Conservation (phyloP, 192 early-diverging fungal genomes). For the Pilobolus umbonatus region DNA sequence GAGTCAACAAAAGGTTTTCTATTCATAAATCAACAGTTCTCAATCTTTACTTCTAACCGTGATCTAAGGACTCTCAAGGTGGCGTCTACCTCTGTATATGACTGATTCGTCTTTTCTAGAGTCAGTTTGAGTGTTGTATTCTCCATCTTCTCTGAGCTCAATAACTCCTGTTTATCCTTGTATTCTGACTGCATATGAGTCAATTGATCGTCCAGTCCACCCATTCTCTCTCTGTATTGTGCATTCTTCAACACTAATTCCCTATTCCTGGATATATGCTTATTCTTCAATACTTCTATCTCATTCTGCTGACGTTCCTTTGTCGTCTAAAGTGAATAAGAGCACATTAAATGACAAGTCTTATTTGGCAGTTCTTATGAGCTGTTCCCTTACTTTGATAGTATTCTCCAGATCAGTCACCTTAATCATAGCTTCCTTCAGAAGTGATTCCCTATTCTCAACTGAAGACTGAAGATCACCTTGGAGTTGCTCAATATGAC, state of each 20-base stretch:
- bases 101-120: not conserved
- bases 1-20: not conserved
- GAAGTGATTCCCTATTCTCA: not conserved
- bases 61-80: not conserved
- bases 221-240: not conserved
- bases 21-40: too few relatives aligned
- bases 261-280: not conserved
- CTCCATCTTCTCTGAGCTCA: not conserved
- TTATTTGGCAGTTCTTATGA: not conserved
- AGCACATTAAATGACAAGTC: not conserved
- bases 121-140: not conserved
- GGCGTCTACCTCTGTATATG: not conserved
- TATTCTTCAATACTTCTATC: not conserved
- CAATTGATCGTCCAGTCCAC: not conserved
- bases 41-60: conserved; percentile 7
- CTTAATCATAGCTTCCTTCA: conserved; percentile 2
- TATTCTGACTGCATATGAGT: not conserved
- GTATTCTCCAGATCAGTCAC: not conserved
- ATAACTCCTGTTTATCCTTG: not conserved
- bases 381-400: conserved; percentile 1
- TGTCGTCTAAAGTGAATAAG: not conserved
- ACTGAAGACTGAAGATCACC: not conserved
- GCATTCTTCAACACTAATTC: not conserved
- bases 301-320: not conserved
- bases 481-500: not conserved